Evolutionary conservation across 345 rosid species (phyloP), one percentile per base, ranked within the genome.

Genomic region (Brassica napus): DNA sequence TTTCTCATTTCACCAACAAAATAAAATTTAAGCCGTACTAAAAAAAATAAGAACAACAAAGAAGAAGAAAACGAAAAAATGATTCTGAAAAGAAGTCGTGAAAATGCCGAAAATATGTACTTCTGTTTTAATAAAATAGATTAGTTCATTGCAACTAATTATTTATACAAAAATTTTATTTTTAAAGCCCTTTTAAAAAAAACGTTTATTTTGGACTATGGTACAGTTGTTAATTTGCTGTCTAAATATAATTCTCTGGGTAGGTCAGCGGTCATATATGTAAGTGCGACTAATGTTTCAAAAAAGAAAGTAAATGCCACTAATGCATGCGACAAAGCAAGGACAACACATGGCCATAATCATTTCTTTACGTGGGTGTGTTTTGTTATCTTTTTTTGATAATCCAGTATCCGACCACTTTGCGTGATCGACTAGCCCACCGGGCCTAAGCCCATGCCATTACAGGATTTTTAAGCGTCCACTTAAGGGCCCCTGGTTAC

Each of bases 271-370:
- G 59, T 54, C 59, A n/a, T 14, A 49, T 49, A 49, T 52, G 57
- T 52, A 52, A 52, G 57, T 52, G 16, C 21, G 21, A 52, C 57
- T n/a, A 52, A 5, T 14, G 57, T 52, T 52, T 52, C 15, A 18
- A 52, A 52, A n/a, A 52, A 14, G 55, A 47, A 14, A 52, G 57
- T 52, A 52, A 52, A 52, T 42, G 49, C 14, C 49, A 31, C 28
- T 0, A 4, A 65, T 65, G 69, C 69, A 18, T 35, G 52, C 11
- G 69, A 37, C 52, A 65, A 18, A 35, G 69, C 52, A 65, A 65
- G 52, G 52, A 65, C 52, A 34, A 37, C 69, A 65, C 69, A 65
- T 65, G 69, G 52, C 52, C 69, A 37, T 10, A 10, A 18, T 4
- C n/a, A 9, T 8, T 65, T 35, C 30, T 16, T 49, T 49, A n/a